These are phyloP conservation scores for Bacidia gigantensis DNA, from an alignment of 495 filamentous ascomycete species.

Conservation along the genomic window DNA sequence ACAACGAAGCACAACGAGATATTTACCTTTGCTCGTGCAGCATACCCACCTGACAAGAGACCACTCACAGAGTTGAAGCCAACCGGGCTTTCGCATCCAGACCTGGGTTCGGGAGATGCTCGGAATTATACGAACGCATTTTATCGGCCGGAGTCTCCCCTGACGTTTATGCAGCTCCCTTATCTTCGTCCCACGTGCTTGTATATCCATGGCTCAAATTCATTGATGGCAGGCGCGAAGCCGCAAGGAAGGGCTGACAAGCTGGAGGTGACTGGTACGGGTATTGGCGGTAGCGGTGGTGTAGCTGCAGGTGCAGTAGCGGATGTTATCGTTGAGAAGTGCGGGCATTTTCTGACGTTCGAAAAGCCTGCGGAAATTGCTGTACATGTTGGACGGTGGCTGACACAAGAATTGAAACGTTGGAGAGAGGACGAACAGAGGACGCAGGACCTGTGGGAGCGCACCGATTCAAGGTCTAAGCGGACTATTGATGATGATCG, in stretches of 20 bases:
- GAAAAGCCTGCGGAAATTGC: conserved; percentile 57
- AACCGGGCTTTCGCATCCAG: conserved; percentile 26
- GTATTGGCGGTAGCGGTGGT: conserved; percentile 38
- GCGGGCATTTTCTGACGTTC: conserved; percentile 76
- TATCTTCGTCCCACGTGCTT: conserved; percentile 63
- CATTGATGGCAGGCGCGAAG: conserved; percentile 37
- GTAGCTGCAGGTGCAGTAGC: conserved; percentile 51
- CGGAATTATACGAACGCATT: conserved; percentile 39
- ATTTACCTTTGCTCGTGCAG: conserved; percentile 39
- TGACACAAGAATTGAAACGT: conserved; percentile 44
- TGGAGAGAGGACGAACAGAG: conserved; percentile 41
- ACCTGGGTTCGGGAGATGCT: conserved; percentile 11
- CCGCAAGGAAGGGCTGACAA: conserved; percentile 36
- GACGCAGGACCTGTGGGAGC: not conserved
- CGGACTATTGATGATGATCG: not conserved
- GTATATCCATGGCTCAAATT: conserved; percentile 63
- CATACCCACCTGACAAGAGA: not conserved
- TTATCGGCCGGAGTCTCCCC: conserved; percentile 58
- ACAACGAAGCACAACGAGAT: conserved; percentile 50
- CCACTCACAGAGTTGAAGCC: conserved; percentile 17
- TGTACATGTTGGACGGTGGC: conserved; percentile 45
- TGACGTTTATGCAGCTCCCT: conserved; percentile 50
- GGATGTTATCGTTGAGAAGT: conserved; percentile 47
- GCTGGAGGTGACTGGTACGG: conserved; percentile 31
- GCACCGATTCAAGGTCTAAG: not conserved